Base-by-base conservation (phyloP, 805 yeast genomes). In the Isabelozyma heimii region DNA sequence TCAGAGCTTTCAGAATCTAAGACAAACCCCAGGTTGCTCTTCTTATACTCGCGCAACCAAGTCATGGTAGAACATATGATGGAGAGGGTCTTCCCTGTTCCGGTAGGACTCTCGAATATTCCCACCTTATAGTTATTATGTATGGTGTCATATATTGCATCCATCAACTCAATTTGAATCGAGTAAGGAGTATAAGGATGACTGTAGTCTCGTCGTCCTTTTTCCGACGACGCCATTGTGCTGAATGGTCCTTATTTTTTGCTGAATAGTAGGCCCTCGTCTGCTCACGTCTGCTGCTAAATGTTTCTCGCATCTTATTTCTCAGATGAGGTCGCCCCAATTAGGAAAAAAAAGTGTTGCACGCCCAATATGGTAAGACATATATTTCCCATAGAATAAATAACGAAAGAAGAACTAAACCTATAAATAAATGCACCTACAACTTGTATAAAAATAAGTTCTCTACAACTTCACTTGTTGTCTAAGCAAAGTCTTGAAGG, bases 101-200 rank as follows among this genome's bases (percentile, higher is more conserved):
- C 98, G 0, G 98, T 91, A 0, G 98, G 98, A 49, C 94, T 85
- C 62, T 91, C 97, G 59, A 91, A 85, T 1, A 91, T 73, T 0
- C 95, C 96, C 2, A 91, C 72, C 60, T 87, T 89, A 57, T 74
- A 79, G 9, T 75, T 72, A 15, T 55, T 55, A 4, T 73, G 72
- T 14, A 91, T 72, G 1, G 88, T 76, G 20, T 79, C 79, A 56
- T 87, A 87, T n/a, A 92, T 76, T 16, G 84, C 79, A 28, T 73
- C 69, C 97, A 91, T 91, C 54, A 91, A 77, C 50, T 84, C 79
- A 17, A 77, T 40, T 62, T 91, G 98, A 52, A 91, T 90, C 24
- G 73, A 75, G 63, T 91, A 91, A 0, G 98, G 97, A 42, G 65
- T 60, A 61, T 76, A 91, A 0, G 98, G 98, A 62, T 91, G 97